phyloP scores from a whole-genome alignment of 2,329 filamentous ascomycete species.

The Trichoderma atroviride region DNA sequence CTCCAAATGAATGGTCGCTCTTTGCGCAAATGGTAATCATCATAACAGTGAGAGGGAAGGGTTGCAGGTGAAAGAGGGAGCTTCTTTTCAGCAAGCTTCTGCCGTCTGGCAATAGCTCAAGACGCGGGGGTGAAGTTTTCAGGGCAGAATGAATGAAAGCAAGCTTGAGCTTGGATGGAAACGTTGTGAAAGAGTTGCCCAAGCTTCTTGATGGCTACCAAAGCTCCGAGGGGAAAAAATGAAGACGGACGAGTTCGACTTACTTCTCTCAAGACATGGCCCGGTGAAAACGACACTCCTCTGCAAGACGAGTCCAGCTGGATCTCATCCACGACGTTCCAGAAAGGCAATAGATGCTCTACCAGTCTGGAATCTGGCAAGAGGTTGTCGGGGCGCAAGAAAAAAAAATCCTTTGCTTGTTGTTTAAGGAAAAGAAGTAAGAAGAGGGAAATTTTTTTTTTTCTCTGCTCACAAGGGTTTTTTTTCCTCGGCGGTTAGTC shows the following conservation, averaged over 20 bases:
- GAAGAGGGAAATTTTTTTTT: conserved; percentile 24
- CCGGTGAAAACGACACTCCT: conserved; percentile 30
- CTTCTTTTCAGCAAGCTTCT: neutral
- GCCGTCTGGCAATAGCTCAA: neutral
- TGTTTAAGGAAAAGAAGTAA: neutral
- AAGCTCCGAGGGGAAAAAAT: neutral
- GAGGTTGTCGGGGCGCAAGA: neutral
- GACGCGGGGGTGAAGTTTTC: neutral
- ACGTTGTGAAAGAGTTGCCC: neutral
- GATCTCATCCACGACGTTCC: conserved; percentile 16
- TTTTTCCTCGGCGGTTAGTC: conserved; percentile 17
- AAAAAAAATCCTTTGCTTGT: neutral
- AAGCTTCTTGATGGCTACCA: neutral
- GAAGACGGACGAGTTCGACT: conserved; percentile 25
- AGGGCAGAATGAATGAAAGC: neutral
- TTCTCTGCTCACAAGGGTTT: neutral
- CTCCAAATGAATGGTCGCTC: conserved; percentile 59
- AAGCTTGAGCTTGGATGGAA: neutral
- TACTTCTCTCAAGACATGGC: conserved; percentile 40
- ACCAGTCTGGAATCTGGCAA: conserved; percentile 14
- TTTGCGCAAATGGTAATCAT: conserved; percentile 66
- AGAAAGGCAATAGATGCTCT: conserved; percentile 19
- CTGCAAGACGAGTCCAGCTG: conserved; percentile 13
- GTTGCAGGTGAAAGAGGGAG: neutral
- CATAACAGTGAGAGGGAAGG: conserved; percentile 45